Conservation (phyloP, 805 yeast genomes). For the Vanderwaltozyma tropicalis region DNA sequence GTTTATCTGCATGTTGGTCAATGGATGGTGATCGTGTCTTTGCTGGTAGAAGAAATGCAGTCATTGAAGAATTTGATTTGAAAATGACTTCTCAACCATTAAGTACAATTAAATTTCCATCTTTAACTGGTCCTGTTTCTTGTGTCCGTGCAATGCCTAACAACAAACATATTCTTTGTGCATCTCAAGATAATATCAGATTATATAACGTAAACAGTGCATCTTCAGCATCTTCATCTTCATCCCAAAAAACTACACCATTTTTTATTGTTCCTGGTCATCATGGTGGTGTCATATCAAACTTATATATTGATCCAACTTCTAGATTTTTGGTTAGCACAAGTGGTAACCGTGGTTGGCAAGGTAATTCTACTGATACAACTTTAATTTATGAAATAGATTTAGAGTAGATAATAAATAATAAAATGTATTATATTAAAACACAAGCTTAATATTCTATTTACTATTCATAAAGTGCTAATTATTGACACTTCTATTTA, state of each 20-base stretch:
- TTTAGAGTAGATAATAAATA: constrained; percentile 18
- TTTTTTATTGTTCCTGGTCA: constrained; percentile 92
- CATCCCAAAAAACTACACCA: constrained; percentile 37
- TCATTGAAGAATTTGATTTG: constrained; percentile 66
- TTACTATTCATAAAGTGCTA: not conserved
- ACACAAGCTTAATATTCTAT: not conserved
- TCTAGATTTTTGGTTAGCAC: constrained; percentile 79
- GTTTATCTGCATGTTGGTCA: constrained; percentile 84
- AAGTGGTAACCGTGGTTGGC: constrained; percentile 95
- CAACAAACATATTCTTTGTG: constrained; percentile 69
- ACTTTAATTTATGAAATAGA: constrained; percentile 74
- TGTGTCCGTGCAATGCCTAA: constrained; percentile 74
- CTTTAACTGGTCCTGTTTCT: constrained; percentile 84
- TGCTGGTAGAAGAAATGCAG: constrained; percentile 83
- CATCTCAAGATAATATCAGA: constrained; percentile 82
- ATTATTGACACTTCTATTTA: not conserved
- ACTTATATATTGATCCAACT: constrained; percentile 72
- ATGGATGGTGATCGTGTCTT: constrained; percentile 66
- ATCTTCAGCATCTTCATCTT: not conserved
- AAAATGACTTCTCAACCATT: constrained; percentile 48
- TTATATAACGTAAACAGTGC: constrained; percentile 56
- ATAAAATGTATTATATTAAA: not conserved
- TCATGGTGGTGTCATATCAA: constrained; percentile 82
- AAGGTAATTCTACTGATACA: constrained; percentile 68
- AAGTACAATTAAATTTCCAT: constrained; percentile 62